phyloP scores from a whole-genome alignment of 768 basidiomycete genomes.

The Albatrellus ellisii region DNA sequence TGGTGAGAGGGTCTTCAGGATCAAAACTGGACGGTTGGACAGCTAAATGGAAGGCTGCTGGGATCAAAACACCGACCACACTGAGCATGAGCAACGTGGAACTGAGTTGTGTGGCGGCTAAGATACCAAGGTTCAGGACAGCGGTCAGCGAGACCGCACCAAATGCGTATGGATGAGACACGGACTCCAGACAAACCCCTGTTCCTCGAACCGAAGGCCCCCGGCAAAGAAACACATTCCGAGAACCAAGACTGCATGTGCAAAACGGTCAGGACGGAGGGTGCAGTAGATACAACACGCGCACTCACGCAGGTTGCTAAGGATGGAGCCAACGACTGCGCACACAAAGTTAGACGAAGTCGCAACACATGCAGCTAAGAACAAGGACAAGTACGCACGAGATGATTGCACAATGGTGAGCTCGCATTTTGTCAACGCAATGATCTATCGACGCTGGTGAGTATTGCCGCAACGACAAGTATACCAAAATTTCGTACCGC shows the following conservation, averaged over 20 bases:
- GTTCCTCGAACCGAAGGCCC: conserved; percentile 64
- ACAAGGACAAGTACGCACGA: conserved; percentile 18
- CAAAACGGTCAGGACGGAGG: conserved; percentile 3
- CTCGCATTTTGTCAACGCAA: conserved; percentile 32
- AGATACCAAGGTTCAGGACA: neutral
- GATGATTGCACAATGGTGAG: conserved; percentile 32
- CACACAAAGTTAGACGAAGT: neutral
- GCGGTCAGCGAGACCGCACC: too few relatives aligned
- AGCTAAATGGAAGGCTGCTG: conserved; percentile 67
- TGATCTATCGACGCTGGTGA: conserved; percentile 24
- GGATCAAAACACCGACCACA: conserved; percentile 67
- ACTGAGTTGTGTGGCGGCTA: conserved; percentile 55
- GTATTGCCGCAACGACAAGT: neutral
- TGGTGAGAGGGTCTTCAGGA: conserved; percentile 13
- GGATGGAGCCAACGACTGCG: conserved; percentile 31
- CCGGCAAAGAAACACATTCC: conserved; percentile 91
- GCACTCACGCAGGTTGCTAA: conserved; percentile 29
- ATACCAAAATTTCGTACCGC: conserved; percentile 19
- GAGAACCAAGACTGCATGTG: conserved; percentile 50
- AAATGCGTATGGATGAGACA: conserved; percentile 8
- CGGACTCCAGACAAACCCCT: conserved; percentile 66
- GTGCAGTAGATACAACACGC: neutral
- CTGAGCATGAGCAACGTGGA: conserved; percentile 66
- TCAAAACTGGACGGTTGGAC: conserved; percentile 13
- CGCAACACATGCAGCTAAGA: neutral